Base-by-base conservation (phyloP, 2,329 filamentous ascomycete genomes). In the Fusarium anthophilum region DNA sequence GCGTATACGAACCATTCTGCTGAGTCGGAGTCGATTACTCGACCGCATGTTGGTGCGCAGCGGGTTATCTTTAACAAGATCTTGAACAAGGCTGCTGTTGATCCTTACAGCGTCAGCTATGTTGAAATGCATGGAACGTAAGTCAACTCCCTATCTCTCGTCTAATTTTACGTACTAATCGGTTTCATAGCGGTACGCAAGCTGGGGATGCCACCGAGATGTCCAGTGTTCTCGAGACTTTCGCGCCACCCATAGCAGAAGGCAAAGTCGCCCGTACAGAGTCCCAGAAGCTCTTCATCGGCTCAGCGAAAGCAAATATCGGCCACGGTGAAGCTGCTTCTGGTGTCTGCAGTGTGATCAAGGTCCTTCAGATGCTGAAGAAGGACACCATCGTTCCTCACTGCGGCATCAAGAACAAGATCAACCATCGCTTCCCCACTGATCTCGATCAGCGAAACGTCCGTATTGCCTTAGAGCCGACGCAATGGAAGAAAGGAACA, bases 191-290 rank as follows among this genome's bases (percentile, higher is more conserved):
- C 22, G 47, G 47, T 5, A 50, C 47, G 15, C 94, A 97, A 81
- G 94, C 93, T 43, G 95, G 94, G 63, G 95, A 97, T 78, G 91
- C 91, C 5, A 92, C 91, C 4, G 95, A 98, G 80, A 96, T 96
- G 92, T 85, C 89, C 2, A 94, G 92, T 1, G 93, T 97, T 51
- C 90, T 91, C 6, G 82, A 86, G 58, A 83, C 86, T 15, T 90
- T 88, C 69, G 87, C 87, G 1, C 87, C 70, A 0, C 63, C 70
- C 1, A 8, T 60, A 5, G 18, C 45, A 0, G 32, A 63, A 5
- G n/a, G 48, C 6, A 69, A 69, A 10, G 10, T 30, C 9, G 14
- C 60, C 4, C 38, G 67, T 10, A 14, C 38, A 83, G 47, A 55
- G 0, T 45, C 37, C 1, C 56, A 73, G 4, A 57, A 53, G 4